Conservation (phyloP, 176 grass and related monocot species). For the Thinopyrum elongatum region DNA sequence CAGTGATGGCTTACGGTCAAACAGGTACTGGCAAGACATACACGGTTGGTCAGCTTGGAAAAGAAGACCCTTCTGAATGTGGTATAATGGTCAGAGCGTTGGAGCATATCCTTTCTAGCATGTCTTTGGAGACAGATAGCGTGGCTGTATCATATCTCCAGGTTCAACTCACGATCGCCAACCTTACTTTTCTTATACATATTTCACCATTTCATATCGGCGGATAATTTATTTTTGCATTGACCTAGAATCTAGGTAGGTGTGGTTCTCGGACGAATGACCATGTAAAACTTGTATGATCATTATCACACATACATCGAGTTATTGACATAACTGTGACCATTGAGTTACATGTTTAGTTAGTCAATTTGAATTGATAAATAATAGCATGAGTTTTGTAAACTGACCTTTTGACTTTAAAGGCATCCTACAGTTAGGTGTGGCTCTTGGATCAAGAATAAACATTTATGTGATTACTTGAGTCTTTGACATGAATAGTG, state of each 20-base stretch:
- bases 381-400: neutral
- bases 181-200: neutral
- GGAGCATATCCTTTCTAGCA: conserved; percentile 75
- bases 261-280: neutral
- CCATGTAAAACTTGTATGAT: neutral
- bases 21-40: conserved; percentile 99
- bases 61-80: conserved; percentile 77
- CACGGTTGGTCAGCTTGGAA: conserved; percentile 85
- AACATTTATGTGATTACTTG: neutral
- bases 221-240: neutral
- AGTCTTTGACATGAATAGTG: neutral
- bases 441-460: neutral
- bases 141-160: conserved; percentile 84
- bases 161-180: conserved; percentile 39
- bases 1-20: conserved; percentile 99
- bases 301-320: neutral
- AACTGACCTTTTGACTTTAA: neutral
- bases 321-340: neutral
- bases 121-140: conserved; percentile 48
- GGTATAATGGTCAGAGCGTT: conserved; percentile 98
- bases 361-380: neutral
- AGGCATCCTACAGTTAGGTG: neutral
- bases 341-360: neutral
- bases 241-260: neutral
- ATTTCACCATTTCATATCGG: conserved; percentile 2